Conservation (phyloP, 2,329 filamentous ascomycete species). For the Cephalotrichum gorgonifer region DNA sequence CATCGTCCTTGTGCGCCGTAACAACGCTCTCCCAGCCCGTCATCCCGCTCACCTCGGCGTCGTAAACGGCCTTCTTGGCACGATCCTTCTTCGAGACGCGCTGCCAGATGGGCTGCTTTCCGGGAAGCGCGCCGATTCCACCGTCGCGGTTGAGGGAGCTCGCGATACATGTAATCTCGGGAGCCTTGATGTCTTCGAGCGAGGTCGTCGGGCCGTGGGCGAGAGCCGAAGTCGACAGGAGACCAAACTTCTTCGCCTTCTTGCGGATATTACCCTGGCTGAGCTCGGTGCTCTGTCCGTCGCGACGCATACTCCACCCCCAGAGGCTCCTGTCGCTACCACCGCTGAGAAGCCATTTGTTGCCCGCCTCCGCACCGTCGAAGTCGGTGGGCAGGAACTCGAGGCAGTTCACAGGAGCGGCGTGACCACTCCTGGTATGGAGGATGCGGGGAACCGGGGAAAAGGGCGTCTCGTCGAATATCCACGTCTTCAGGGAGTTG, state of each 20-base stretch:
- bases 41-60: slow-evolving; percentile 62
- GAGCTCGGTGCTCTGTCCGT: slow-evolving; percentile 87
- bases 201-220: slow-evolving; percentile 51
- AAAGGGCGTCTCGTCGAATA: slow-evolving; percentile 88
- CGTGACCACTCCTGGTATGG: slow-evolving; percentile 80
- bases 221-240: slow-evolving; percentile 47
- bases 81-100: slow-evolving; percentile 29
- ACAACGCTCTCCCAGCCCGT: slow-evolving; percentile 97
- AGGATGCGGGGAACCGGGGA: slow-evolving; percentile 76
- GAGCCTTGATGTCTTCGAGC: slow-evolving; percentile 72
- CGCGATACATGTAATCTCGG: slow-evolving; percentile 84
- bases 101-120: slow-evolving; percentile 74
- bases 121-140: slow-evolving; percentile 76
- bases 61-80: slow-evolving; percentile 16
- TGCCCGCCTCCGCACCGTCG: slow-evolving; percentile 76
- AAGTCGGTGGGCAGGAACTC: slow-evolving; percentile 81
- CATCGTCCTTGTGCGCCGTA: slow-evolving; percentile 80
- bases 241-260: slow-evolving; percentile 80
- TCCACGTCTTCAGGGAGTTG: slow-evolving; percentile 92
- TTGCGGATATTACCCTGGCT: slow-evolving; percentile 84
- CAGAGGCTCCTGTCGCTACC: slow-evolving; percentile 85
- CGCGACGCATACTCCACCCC: slow-evolving; percentile 90
- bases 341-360: slow-evolving; percentile 90
- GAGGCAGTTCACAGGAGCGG: slow-evolving; percentile 71
- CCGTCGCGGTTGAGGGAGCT: slow-evolving; percentile 90